Percentiles rank a stretch among this genome's conserved stretches.
Conservation (phyloP, 1,139 yeast species). For the Diutina catenulata region DNA sequence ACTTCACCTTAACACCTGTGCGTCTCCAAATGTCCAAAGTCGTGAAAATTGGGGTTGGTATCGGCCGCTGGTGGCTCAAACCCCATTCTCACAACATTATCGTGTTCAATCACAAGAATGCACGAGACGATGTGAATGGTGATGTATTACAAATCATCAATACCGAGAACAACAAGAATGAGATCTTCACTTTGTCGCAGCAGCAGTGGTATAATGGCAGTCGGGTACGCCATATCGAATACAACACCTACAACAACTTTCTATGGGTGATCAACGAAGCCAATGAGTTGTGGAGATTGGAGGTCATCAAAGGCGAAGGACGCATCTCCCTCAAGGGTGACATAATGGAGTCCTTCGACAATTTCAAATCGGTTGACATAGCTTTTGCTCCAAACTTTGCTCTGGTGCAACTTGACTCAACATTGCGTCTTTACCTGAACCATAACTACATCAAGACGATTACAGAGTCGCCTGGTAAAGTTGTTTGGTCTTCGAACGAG, state of each 20-base stretch:
- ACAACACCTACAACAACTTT: not conserved
- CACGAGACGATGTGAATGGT: no score
- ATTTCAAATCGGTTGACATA: not conserved
- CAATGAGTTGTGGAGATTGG: conserved; percentile 1
- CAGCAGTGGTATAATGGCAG: not conserved
- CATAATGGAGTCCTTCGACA: not conserved
- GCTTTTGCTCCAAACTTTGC: not conserved
- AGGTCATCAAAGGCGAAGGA: not conserved
- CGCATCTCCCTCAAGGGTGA: not conserved
- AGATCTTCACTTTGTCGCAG: not conserved
- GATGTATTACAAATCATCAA: not conserved
- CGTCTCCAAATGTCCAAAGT: not conserved
- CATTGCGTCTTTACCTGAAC: not conserved
- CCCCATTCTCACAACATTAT: conserved; percentile 1
- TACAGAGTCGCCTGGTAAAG: no score
- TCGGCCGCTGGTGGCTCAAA: not conserved
- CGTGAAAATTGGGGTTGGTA: not conserved
- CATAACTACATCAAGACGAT: no score
- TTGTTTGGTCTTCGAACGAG: no score
- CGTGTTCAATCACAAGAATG: not conserved
- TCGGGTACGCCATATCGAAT: not conserved
- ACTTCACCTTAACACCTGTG: not conserved
- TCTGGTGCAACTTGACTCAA: not conserved
- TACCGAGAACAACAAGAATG: not conserved
- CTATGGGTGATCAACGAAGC: not conserved